Evolutionary conservation across 1,139 yeast species (phyloP).

Genomic region (Suhomyces bolitotheri): DNA sequence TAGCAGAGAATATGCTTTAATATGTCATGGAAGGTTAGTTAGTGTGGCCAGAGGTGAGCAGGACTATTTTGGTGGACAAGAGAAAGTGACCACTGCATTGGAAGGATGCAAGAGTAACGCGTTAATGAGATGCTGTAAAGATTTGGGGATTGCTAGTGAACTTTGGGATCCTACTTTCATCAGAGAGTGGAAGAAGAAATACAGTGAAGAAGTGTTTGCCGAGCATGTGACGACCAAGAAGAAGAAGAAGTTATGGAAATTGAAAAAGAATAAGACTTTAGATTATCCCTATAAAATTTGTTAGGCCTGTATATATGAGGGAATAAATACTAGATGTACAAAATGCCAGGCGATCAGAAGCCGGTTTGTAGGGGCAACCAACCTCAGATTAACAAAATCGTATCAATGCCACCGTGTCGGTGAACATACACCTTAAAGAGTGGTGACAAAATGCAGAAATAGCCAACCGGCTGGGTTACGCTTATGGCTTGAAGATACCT

Average conservation of each 20-base stretch:
- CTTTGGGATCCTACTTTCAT: constrained; percentile 96
- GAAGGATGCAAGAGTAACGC: constrained; percentile 98
- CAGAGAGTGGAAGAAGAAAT: constrained; percentile 68
- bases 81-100: constrained; percentile 90
- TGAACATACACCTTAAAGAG: no score
- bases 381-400: no score
- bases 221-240: constrained; percentile 80
- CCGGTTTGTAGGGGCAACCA: no score
- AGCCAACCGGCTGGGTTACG: background rate
- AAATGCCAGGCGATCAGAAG: constrained; percentile 6
- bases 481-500: constrained; percentile 42
- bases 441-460: constrained; percentile 6
- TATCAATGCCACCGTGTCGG: no score
- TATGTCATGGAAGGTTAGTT: constrained; percentile 85
- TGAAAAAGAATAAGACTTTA: constrained; percentile 69
- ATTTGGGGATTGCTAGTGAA: constrained; percentile 93
- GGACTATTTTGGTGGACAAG: constrained; percentile 79
- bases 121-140: constrained; percentile 96
- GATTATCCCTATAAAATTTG: constrained; percentile 74
- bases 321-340: constrained; percentile 12
- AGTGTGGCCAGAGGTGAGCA: constrained; percentile 96
- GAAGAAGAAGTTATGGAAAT: constrained; percentile 88
- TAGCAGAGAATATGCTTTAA: constrained; percentile 85
- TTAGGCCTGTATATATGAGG: constrained; percentile 11
- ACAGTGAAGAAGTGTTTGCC: constrained; percentile 82